Evolutionary conservation across 257 asterid species (phyloP).

Genomic region (Orobanche coerulescens): DNA sequence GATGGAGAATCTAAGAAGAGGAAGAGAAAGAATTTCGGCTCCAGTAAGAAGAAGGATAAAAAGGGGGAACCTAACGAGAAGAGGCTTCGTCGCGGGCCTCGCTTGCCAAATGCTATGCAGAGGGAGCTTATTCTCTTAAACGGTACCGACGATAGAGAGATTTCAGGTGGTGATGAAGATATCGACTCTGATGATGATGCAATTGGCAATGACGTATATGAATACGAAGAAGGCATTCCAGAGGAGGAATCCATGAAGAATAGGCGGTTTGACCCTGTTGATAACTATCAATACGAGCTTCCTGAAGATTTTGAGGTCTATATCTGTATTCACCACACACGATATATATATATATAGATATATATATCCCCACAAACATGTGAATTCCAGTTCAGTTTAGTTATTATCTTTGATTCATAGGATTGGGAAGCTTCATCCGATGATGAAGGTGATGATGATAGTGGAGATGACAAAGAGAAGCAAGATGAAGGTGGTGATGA

Average conservation of each 20-base stretch:
- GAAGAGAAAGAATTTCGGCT: conserved; percentile 22
- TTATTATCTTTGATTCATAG: conserved; percentile 26
- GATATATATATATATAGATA: neutral
- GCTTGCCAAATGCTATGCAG: conserved; percentile 53
- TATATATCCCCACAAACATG: neutral
- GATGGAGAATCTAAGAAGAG: conserved; percentile 18
- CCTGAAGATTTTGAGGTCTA: conserved; percentile 71
- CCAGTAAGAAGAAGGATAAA: conserved; percentile 12
- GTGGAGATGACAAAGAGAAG: conserved; percentile 31
- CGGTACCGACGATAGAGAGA: conserved; percentile 15
- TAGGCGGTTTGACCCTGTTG: conserved; percentile 65
- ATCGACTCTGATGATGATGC: conserved; percentile 29
- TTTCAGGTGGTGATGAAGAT: conserved; percentile 30
- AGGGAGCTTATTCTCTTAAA: conserved; percentile 37
- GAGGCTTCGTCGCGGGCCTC: conserved; percentile 49
- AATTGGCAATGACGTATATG: conserved; percentile 45
- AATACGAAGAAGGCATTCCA: conserved; percentile 65
- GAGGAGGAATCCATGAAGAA: conserved; percentile 79
- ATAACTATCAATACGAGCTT: conserved; percentile 65
- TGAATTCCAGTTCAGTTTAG: neutral
- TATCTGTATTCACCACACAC: neutral
- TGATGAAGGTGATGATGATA: conserved; percentile 41
- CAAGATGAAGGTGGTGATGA: conserved; percentile 36
- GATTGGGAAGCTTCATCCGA: conserved; percentile 77
- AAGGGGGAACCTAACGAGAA: conserved; percentile 25